These are phyloP conservation scores for Anaeromyces robustus DNA, from an alignment of 192 early-diverging fungal species.

Conservation along the genomic window DNA sequence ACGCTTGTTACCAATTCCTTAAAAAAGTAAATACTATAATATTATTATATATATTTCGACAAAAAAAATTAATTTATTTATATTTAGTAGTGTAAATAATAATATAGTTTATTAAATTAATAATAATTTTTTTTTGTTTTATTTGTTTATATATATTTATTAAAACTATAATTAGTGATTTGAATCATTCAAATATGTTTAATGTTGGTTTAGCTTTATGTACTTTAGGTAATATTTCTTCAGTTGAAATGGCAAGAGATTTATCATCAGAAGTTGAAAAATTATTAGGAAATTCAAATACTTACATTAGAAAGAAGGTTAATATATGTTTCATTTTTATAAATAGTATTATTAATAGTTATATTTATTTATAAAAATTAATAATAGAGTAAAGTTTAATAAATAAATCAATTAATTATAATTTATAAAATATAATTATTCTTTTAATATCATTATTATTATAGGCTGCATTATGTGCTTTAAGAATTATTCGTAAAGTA, in stretches of 20 bases:
- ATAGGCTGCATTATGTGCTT: slow-evolving; percentile 74
- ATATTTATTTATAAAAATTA: too few species aligned
- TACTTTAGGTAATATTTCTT: slow-evolving; percentile 91
- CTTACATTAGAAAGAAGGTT: slow-evolving; percentile 84
- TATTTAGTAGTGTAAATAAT: too few species aligned
- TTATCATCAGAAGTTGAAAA: slow-evolving; percentile 86
- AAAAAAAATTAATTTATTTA: too few species aligned
- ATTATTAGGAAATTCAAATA: slow-evolving; percentile 74
- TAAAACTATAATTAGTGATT: slow-evolving; percentile 61
- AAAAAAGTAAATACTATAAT: slow-evolving; percentile 94
- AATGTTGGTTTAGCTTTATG: slow-evolving; percentile 92
- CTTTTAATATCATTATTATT: too few species aligned
- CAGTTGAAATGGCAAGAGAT: slow-evolving; percentile 88
- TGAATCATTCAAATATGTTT: slow-evolving; percentile 91
- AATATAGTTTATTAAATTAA: too few species aligned
- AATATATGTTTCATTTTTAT: too few species aligned
- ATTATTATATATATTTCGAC: too few species aligned
- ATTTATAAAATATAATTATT: too few species aligned
- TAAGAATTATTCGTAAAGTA: slow-evolving; percentile 82
- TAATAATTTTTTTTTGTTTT: background rate
- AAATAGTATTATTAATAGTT: too few species aligned
- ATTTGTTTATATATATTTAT: too few species aligned
- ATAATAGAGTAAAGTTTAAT: too few species aligned
- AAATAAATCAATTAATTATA: too few species aligned
- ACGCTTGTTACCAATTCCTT: slow-evolving; percentile 96